These are phyloP conservation scores for Geosmithia flava DNA, from an alignment of 2,329 filamentous ascomycete genomes.

Conservation along the genomic window DNA sequence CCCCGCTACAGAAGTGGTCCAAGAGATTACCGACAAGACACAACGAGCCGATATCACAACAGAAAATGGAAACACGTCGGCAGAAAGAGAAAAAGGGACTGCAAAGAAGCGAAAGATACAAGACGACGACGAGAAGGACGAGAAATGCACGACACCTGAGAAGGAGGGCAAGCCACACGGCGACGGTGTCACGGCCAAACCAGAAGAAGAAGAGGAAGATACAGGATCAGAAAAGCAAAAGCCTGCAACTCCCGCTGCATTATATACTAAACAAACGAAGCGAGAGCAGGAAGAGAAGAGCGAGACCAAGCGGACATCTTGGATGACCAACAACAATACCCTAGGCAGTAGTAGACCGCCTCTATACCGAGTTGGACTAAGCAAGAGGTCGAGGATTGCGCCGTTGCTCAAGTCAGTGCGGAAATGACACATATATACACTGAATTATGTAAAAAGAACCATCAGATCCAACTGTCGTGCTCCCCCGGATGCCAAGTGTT, in stretches of 20 bases:
- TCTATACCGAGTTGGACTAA: constrained; percentile 36
- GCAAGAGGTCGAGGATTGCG: constrained; percentile 35
- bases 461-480: too few relatives aligned
- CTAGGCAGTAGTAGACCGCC: constrained; percentile 18
- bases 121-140: too few relatives aligned
- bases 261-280: constrained; percentile 1
- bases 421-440: constrained; percentile 13
- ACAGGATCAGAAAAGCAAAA: too few relatives aligned
- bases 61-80: constrained; percentile 11
- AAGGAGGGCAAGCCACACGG: constrained; percentile 2
- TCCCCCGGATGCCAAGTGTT: not conserved
- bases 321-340: not conserved
- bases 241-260: not conserved
- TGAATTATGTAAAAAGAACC: not conserved
- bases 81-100: too few relatives aligned
- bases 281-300: constrained; percentile 2
- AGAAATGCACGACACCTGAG: constrained; percentile 6
- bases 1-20: too few relatives aligned
- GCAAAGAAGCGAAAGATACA: too few relatives aligned
- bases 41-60: not conserved
- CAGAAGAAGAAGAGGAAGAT: too few relatives aligned
- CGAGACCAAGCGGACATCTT: constrained; percentile 4
- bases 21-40: too few relatives aligned
- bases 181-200: not conserved
- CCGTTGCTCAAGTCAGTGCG: constrained; percentile 36